Conservation (phyloP, 306 rosid genomes). For the Ormosia emarginata region DNA sequence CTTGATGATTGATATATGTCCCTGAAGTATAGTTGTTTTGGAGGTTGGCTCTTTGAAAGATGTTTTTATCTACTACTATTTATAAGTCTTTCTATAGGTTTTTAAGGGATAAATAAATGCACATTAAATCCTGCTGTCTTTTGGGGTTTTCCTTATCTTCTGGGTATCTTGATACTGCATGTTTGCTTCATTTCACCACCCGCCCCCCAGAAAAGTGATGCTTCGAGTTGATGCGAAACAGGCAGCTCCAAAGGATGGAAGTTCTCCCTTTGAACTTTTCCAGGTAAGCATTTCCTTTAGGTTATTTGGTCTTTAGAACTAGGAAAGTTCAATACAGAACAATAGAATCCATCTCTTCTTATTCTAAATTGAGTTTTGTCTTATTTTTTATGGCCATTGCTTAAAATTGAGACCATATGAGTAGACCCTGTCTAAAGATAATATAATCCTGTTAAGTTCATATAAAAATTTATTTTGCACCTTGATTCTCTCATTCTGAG, state of each 20-base stretch:
- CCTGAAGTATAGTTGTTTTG: background rate
- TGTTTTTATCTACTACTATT: background rate
- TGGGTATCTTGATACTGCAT: conserved; percentile 5
- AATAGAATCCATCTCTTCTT: background rate
- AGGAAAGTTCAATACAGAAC: background rate
- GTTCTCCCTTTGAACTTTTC: conserved; percentile 77
- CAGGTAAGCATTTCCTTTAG: conserved; percentile 46
- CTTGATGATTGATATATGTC: background rate
- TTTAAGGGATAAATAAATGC: background rate
- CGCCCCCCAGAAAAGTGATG: conserved; percentile 62
- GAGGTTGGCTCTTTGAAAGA: background rate
- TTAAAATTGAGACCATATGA: background rate
- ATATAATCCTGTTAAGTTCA: background rate
- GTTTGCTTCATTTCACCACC: background rate
- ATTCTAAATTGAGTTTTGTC: background rate
- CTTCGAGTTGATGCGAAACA: conserved; percentile 89
- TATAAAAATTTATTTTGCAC: background rate
- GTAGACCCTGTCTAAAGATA: background rate
- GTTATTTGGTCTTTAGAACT: background rate
- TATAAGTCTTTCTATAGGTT: background rate
- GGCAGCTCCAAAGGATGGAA: conserved; percentile 91
- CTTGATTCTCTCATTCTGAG: background rate
- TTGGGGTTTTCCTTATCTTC: background rate
- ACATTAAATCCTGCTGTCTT: background rate
- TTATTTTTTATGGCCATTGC: background rate